Evolutionary conservation across 2,329 filamentous ascomycete genomes (phyloP), one percentile per base, ranked within the genome.

Genomic region (Sodiomyces alkalinus): DNA sequence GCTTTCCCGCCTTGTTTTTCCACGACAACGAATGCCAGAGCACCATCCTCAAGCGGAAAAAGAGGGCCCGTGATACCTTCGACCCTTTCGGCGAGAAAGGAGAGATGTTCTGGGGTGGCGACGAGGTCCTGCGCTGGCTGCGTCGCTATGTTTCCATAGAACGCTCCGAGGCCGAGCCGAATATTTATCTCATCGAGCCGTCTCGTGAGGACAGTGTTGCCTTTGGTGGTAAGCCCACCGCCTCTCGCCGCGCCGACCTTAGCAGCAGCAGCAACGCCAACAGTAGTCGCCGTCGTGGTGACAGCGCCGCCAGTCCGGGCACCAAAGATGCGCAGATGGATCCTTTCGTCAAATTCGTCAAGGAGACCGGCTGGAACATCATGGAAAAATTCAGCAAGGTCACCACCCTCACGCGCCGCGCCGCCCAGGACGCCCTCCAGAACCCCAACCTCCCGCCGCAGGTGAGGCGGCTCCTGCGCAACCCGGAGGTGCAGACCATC

Each of bases 371-470:
- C 19, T 98, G 90, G 90, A 94, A 82, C 39, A 75, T 98, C 32
- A 70, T 98, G 58, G 90, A 98, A 53, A 90, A 92, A 51, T 80
- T 98, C 45, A 92, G 85, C 55, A 90, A 92, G 49, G 90, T 98
- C 26, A 98, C 90, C 1, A 96, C 85, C 0, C 94, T 98, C 45
- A 94, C 90, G 0, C 63, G 86, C 31, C 70, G 87, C 35, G 92
- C 92, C 0, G 90, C 90, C 0, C 83, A 93, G 43, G 85, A 92
- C 27, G 72, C 96, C 25, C 73, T 83, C 19, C 87, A 98, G 14
- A 93, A 93, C 48, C 82, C 83, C 10, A 86, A 81, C 37, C 50
- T 98, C 22, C 92, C 92, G 6, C 85, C 85, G 0, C 87, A 94
- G 49, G 71, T 98, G 18, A 69, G 78, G 44, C 70, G 82, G 28